Evolutionary conservation across 192 early-diverging fungal species (phyloP), one percentile per base, ranked within the genome.

Genomic region (Umbelopsis sp.): DNA sequence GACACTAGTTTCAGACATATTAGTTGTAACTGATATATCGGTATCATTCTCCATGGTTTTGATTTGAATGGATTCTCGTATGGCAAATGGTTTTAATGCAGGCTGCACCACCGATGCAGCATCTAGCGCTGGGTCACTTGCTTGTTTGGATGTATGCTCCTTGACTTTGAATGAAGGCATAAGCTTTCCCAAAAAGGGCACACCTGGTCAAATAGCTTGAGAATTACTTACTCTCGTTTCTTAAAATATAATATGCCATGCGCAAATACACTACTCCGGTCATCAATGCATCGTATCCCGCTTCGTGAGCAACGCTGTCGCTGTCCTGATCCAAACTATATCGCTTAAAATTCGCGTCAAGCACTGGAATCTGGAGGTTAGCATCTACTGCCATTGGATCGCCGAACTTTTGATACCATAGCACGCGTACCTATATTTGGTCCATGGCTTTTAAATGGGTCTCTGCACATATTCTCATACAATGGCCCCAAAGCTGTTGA

Each of bases 261-360:
- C 89, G 84, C 23, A 94, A 77, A 73, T 93, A 97, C 0, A 88
- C 81, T 20, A 88, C 82, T 9, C 96, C 96, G 4, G 96, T 98
- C 64, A 91, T 87, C 75, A 92, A 95, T 0, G 94, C 94, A 78
- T 98, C 96, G 72, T 89, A 98, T 3, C 92, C 96, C 13, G 96
- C 96, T 72, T 98, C 96, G 72, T 98, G 96, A 69, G 84, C 86
- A 13, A 71, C 78, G 4, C 71, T 64, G 15, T 75, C 68, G 37
- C 67, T 69, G 33, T 61, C 30, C n/a, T 25, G 47, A 22, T 61
- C 65, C 18, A 75, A 69, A 23, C 8, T 53, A 22, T 89, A 85
- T 52, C 81, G 73, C 22, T 72, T 76, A 66, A 88, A 91, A 6
- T 61, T 74, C 23, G 81, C 51, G 18, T 82, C 86, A 69, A 89